Evolutionary conservation across 352 stramenopile genomes (phyloP).

Genomic region (Elongisporangium prolatum): DNA sequence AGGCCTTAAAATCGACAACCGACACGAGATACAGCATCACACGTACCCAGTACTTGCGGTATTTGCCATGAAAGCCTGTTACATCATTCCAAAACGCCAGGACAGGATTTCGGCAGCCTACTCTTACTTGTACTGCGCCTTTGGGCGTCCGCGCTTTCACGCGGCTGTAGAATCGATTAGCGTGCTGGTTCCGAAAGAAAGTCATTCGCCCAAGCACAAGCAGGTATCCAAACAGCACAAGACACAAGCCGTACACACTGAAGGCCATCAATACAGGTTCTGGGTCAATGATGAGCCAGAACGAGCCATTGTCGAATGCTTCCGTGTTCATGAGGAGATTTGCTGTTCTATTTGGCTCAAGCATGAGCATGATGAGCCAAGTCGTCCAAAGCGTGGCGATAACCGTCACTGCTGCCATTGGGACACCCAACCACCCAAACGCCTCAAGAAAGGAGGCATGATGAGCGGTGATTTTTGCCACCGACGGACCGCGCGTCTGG

Average conservation of each 20-base stretch:
- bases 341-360: constrained; percentile 16
- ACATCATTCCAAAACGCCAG: constrained; percentile 11
- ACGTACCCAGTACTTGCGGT: constrained; percentile 32
- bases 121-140: background rate
- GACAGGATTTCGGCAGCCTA: background rate
- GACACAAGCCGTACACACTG: constrained; percentile 1
- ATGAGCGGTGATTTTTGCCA: background rate
- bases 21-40: background rate
- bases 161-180: background rate
- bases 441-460: constrained; percentile 1
- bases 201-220: constrained; percentile 12
- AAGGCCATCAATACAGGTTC: constrained; percentile 10
- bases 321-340: constrained; percentile 26
- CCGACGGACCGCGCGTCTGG: too few species aligned
- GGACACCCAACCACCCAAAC: constrained; percentile 1
- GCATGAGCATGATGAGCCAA: constrained; percentile 20
- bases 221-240: constrained; percentile 12
- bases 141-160: background rate
- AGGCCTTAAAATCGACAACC: too few species aligned
- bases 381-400: constrained; percentile 13
- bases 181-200: constrained; percentile 7
- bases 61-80: constrained; percentile 15
- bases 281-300: constrained; percentile 22
- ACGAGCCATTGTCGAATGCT: constrained; percentile 14
- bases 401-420: background rate